Base-by-base conservation (phyloP, 78 protist species). In the Paulinella micropora region DNA sequence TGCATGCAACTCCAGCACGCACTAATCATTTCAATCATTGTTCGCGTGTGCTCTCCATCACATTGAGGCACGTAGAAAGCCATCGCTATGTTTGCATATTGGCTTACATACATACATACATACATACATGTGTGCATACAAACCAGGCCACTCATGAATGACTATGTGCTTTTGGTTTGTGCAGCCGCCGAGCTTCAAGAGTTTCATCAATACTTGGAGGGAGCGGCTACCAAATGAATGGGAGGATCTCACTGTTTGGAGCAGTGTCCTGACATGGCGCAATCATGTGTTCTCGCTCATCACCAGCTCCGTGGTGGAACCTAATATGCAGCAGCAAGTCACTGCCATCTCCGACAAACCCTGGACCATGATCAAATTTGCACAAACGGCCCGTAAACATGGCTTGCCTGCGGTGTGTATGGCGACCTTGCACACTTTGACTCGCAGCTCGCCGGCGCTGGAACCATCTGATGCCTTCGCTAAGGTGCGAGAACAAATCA, bases 171-270 rank as follows among this genome's bases (percentile, higher is more conserved):
- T 51, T 9, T 3, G 3, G 3, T 3, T 79, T 79, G 32, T 37
- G 86, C 39, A 82, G 86, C 34, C 39, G 81, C 92, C 94, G 26
- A 94, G 93, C 3, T 89, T 94, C 32, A 84, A 90, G 41, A 83
- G 89, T 15, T 90, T 91, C 32, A 91, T 95, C 34, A 40, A 79
- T 34, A 92, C 92, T 36, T 90, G 92, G 92, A 77, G 90, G 37
- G 92, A 90, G 88, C 90, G 92, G 39, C 87, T 90, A n/a, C 92
- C 92, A 0, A 90, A 90, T 86, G 26, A n/a, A 35, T 90, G 92
- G 92, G 92, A 90, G 79, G 88, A 81, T 3, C 37, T 90, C 31
- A 83, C 92, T 0, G 88, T 88, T 29, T 90, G 92, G 92, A 69
- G 39, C 69, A 90, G 87, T 67, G 84, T 90, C 64, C 69, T 81